Base-by-base conservation (phyloP, 352 stramenopile genomes). In the Phytophthora pisi region DNA sequence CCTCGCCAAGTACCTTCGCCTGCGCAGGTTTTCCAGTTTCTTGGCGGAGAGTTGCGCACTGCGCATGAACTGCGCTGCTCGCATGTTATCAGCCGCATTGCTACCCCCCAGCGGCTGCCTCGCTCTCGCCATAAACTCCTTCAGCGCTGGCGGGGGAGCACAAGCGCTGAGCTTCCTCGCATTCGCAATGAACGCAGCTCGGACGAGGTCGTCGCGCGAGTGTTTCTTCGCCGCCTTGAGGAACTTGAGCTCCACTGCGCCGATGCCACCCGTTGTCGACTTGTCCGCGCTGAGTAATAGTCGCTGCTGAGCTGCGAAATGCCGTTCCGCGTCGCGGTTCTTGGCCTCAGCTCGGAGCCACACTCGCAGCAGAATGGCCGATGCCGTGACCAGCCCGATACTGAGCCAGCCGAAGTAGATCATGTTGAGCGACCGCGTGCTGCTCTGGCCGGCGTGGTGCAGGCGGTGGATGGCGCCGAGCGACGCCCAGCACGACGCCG, bases 371-470 rank as follows among this genome's bases (percentile, higher is more conserved):
- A 74, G 60, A 58, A 84, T 70, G 7, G 47, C 50, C 1, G 65
- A 26, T 0, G 66, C 57, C 1, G 70, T 70, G 15, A 70, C 23
- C 0, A 74, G 71, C 3, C 47, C 70, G 42, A 89, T 84, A 2
- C 43, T 75, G 28, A 89, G 74, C 82, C 80, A 89, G 16, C 82
- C 79, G 30, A 90, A 59, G 72, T 89, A 89, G 36, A 89, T 71
- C 50, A 88, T 63, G 36, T 84, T 86, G 11, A 82, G 75, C 13
- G 72, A 80, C 8, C 58, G 57, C 6, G 64, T 60, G 36, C 65
- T 72, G 58, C 58, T 62, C 51, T 46, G 42, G 1, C 31, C 70
- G 3, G 55, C 59, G 15, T 76, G 47, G 9, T 71, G 58, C 6
- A 81, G 52, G 26, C 76, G 79, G 50, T 84, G 77, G 57, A 88